Evolutionary conservation across 2,329 filamentous ascomycete species (phyloP), one percentile per base, ranked within the genome.

Genomic region (Aspergillus novofumigatus): DNA sequence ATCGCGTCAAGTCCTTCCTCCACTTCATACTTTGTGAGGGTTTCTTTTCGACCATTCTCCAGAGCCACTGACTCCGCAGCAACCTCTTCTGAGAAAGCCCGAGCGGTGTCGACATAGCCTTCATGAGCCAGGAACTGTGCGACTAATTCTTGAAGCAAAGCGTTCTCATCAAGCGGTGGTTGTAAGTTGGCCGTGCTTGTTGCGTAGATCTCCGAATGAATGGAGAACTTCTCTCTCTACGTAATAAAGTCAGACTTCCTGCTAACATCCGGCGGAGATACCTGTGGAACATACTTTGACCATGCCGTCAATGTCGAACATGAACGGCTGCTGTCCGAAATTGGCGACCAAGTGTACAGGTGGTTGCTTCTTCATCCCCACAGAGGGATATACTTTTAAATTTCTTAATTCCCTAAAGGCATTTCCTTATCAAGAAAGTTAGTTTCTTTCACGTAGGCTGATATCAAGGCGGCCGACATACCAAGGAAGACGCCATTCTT

Each of bases 61-160:
- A 96, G 76, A 8, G 89, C 86, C 66, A 83, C 79, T 65, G 89
- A 88, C 71, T 96, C 90, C 17, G 83, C 78, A 54, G 85, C 83
- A 26, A 96, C 86, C 68, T 97, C 93, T 65, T 88, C 82, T 3
- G 90, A 86, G 78, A 99, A 97, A 0, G 91, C 91, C 61, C 87
- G 85, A 8, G 92, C 92, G 0, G 93, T 96, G 64, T 97, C 93
- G 7, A 97, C 88, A 65, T 97, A 97, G 58, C 94, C 94, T 67
- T 97, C 94, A 65, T 97, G 93, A 41, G 92, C 90, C 14, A 99
- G 79, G 64, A 96, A 97, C 74, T 97, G 92, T 42, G 92, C 82
- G 20, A 93, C 86, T 56, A 97, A 78, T 65, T 89, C 84, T 70
- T 97, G 92, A 41, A 96, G 86, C 50, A 97, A 81, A 26, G 89